Percentiles rank a stretch among this genome's conserved stretches.
phyloP scores from a whole-genome alignment of 192 early-diverging fungal genomes.

The Blastocladiella britannica region DNA sequence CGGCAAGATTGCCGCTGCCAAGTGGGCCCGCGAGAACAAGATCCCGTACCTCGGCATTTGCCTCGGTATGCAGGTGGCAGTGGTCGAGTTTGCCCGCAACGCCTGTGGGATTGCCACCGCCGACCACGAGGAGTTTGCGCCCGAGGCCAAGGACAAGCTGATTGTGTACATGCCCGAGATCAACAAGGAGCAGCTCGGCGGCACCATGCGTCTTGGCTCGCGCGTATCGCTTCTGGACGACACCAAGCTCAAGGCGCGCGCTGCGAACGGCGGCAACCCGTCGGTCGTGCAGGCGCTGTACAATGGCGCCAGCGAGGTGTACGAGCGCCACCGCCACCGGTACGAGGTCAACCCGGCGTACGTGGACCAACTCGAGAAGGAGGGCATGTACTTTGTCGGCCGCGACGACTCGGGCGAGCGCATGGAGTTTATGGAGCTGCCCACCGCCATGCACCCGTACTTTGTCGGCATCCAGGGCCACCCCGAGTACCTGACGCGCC shows the following conservation, averaged over 20 bases:
- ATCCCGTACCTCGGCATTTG: constrained; percentile 96
- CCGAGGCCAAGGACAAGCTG: constrained; percentile 46
- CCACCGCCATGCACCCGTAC: constrained; percentile 56
- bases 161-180: constrained; percentile 98
- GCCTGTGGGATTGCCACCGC: constrained; percentile 62
- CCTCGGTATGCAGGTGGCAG: constrained; percentile 88
- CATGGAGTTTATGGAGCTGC: constrained; percentile 91
- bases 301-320: constrained; percentile 26
- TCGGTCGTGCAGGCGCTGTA: constrained; percentile 18
- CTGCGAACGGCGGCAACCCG: constrained; percentile 2
- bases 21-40: constrained; percentile 94
- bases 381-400: constrained; percentile 76
- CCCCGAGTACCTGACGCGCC: constrained; percentile 91
- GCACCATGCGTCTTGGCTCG: constrained; percentile 87
- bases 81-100: constrained; percentile 91
- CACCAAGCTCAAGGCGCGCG: background rate
- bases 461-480: constrained; percentile 92
- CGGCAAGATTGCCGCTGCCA: constrained; percentile 83
- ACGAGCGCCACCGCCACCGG: constrained; percentile 90
- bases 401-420: constrained; percentile 86
- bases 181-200: constrained; percentile 72
- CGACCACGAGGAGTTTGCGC: constrained; percentile 67
- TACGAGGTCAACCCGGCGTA: constrained; percentile 92
- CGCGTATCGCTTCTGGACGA: constrained; percentile 48
- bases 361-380: constrained; percentile 47